Base-by-base conservation (phyloP, 75 land plant species). In the Cunninghamia lanceolata region DNA sequence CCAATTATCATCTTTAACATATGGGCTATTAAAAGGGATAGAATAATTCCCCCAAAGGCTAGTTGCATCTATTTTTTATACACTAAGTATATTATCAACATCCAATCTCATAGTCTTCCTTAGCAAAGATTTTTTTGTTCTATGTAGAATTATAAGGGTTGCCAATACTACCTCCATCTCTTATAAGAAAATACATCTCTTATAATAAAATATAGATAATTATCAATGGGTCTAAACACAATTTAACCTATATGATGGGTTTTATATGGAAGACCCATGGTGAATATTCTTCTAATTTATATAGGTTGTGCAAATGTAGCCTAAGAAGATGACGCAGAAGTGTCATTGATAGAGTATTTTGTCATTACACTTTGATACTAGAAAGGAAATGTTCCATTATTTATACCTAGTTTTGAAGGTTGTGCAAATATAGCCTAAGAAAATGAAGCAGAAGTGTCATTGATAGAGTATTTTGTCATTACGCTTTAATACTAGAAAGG, bases 11-110 rank as follows among this genome's bases (percentile, higher is more conserved):
- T 91, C 91, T 46, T 89, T 88, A 47, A 68, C 82, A 87, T 82
- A 94, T 45, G 99, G 99, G 89, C 95, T 97, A 83, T 92, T 92
- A 45, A 71, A 84, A 21, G 99, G 99, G 40, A 95, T 88, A 42
- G 92, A 89, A 89, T 97, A 97, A 87, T 94, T 94, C 88, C 99
- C 99, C 93, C 93, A 95, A 9, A 92, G 86, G 53, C 87, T 87
- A 82, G 6, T 17, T 25, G 2, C 28, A 25, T 13, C n/a, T 73
- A 34, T 73, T 34, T 73, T 73, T 34, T 73, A 36, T 28, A 4
- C 76, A 73, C 76, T n/a, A n/a, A n/a, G n/a, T n/a, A n/a, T n/a
- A n/a, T n/a, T n/a, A n/a, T n/a, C n/a, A n/a, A n/a, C n/a, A n/a
- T n/a, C n/a, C n/a, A n/a, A n/a, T n/a, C n/a, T n/a, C n/a, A n/a